Conservation (phyloP, 2,329 filamentous ascomycete genomes). For the Chalara sp. region DNA sequence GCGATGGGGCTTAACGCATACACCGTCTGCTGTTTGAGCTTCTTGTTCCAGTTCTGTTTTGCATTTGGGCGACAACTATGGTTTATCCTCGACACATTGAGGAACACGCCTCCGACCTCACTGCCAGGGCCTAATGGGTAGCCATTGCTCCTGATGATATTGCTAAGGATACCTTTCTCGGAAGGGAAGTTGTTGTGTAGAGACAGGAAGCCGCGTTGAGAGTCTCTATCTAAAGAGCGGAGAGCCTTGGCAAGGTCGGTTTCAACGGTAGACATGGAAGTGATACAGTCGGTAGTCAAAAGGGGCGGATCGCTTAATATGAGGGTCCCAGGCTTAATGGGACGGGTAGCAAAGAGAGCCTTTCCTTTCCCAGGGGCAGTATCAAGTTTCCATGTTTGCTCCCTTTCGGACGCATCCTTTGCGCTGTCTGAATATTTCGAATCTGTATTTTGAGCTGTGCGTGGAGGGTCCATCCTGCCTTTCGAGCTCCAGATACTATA, state of each 20-base stretch:
- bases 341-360: constrained; percentile 18
- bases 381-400: constrained; percentile 13
- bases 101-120: constrained; percentile 18
- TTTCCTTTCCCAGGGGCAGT: constrained; percentile 22
- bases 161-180: constrained; percentile 15
- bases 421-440: neutral
- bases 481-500: neutral
- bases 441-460: constrained; percentile 13
- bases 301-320: constrained; percentile 23
- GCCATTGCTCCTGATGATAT: constrained; percentile 22
- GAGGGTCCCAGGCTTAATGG: constrained; percentile 21
- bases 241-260: constrained; percentile 16
- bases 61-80: constrained; percentile 21
- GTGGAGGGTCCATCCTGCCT: neutral
- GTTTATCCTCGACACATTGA: constrained; percentile 20
- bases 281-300: constrained; percentile 21
- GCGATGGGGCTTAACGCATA: constrained; percentile 17
- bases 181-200: constrained; percentile 22
- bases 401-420: neutral
- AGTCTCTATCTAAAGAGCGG: constrained; percentile 8
- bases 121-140: constrained; percentile 21
- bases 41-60: constrained; percentile 20
- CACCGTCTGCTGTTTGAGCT: constrained; percentile 13
- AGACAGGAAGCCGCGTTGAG: constrained; percentile 19
- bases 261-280: constrained; percentile 14